Percentiles rank a stretch among this genome's conserved stretches.
Evolutionary conservation across 768 basidiomycete species (phyloP).

Genomic region (Trametes maxima): DNA sequence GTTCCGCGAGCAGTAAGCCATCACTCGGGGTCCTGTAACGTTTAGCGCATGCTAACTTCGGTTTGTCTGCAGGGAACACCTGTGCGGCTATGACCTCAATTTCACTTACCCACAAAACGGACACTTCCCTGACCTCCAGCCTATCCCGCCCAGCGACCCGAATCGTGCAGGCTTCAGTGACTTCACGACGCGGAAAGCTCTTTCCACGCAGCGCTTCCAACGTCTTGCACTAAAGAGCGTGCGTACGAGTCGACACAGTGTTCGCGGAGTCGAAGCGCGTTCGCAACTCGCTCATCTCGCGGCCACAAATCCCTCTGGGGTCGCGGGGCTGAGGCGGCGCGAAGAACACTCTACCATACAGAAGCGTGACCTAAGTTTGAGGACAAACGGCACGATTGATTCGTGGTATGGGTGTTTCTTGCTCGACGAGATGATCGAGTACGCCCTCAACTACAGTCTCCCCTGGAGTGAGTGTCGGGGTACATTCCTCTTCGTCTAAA

Average conservation of each 20-base stretch:
- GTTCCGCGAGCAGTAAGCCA: slow-evolving; percentile 65
- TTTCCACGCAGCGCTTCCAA: not conserved
- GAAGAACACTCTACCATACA: not conserved
- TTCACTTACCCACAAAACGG: slow-evolving; percentile 69
- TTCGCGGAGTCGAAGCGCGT: not conserved
- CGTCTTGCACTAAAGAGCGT: not conserved
- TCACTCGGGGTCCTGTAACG: not conserved
- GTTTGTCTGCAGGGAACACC: slow-evolving; percentile 43
- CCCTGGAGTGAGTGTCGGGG: slow-evolving; percentile 47
- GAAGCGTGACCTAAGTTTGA: slow-evolving; percentile 46
- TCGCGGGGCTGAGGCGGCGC: not conserved
- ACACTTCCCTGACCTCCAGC: slow-evolving; percentile 44
- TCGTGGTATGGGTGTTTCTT: slow-evolving; percentile 52
- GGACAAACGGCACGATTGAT: slow-evolving; percentile 52
- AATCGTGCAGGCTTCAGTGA: slow-evolving; percentile 15
- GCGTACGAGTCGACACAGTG: not conserved
- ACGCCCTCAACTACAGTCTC: slow-evolving; percentile 68
- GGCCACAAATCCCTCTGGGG: not conserved
- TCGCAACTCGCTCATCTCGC: not conserved
- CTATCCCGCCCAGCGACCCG: slow-evolving; percentile 10
- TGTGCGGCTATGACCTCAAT: slow-evolving; percentile 69
- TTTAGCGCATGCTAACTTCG: not conserved
- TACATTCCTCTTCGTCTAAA: too few species aligned
- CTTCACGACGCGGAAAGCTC: slow-evolving; percentile 8
- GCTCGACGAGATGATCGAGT: slow-evolving; percentile 66